Evolutionary conservation across 495 filamentous ascomycete species (phyloP).

Genomic region (Penicillium psychrofluorescens): DNA sequence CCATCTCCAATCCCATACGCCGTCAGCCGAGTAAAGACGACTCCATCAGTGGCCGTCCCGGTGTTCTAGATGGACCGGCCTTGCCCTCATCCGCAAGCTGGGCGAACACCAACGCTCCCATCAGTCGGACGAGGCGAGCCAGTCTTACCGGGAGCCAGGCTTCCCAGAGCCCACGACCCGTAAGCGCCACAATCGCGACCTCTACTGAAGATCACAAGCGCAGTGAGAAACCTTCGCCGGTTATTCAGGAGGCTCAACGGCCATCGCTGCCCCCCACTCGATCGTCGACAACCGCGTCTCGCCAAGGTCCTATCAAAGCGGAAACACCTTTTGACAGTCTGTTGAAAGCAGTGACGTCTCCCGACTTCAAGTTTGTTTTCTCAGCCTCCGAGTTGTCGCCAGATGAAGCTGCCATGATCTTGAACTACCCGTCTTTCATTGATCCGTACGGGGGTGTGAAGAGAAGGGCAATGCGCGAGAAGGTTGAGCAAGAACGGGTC

Average conservation of each 20-base stretch:
- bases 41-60: slow-evolving; percentile 46
- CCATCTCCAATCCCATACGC: slow-evolving; percentile 64
- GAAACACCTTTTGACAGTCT: slow-evolving; percentile 36
- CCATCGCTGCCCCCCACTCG: slow-evolving; percentile 16
- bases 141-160: slow-evolving; percentile 75
- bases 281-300: slow-evolving; percentile 14
- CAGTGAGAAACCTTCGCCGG: slow-evolving; percentile 24
- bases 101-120: slow-evolving; percentile 70
- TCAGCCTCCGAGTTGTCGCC: slow-evolving; percentile 39
- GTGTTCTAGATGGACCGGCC: slow-evolving; percentile 66
- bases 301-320: slow-evolving; percentile 13
- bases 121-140: slow-evolving; percentile 58
- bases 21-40: slow-evolving; percentile 72
- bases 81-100: slow-evolving; percentile 90
- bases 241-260: slow-evolving; percentile 17
- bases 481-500: slow-evolving; percentile 52
- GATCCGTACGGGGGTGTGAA: slow-evolving; percentile 71
- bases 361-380: slow-evolving; percentile 57
- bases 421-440: slow-evolving; percentile 69
- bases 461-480: slow-evolving; percentile 63
- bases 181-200: slow-evolving; percentile 50
- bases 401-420: slow-evolving; percentile 49
- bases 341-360: slow-evolving; percentile 47
- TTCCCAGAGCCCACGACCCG: slow-evolving; percentile 71
- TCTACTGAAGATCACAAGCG: slow-evolving; percentile 33